Evolutionary conservation across 495 filamentous ascomycete genomes (phyloP).

Genomic region (Podospora pseudocomata): DNA sequence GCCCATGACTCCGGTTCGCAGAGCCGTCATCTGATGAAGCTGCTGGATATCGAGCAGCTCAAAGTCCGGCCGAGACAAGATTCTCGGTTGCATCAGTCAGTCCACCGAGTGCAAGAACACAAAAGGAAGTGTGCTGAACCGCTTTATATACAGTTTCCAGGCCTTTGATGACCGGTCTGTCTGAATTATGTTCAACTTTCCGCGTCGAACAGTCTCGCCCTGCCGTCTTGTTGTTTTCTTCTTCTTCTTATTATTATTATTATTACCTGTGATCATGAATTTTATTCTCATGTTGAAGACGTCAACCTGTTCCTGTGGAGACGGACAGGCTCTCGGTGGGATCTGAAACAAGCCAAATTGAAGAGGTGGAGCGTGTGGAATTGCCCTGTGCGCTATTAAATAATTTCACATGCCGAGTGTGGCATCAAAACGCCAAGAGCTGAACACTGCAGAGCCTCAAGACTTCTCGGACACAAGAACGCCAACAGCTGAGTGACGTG

Average conservation of each 20-base stretch:
- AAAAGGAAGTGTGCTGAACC: background rate
- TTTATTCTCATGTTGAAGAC: background rate
- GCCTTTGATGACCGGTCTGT: background rate
- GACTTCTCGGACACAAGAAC: background rate
- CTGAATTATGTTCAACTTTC: constrained; percentile 4
- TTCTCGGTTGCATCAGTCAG: background rate
- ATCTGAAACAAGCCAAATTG: constrained; percentile 22
- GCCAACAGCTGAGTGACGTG: too few relatives aligned
- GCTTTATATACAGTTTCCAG: background rate
- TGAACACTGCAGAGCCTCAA: constrained; percentile 22
- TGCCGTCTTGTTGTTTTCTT: constrained; percentile 10
- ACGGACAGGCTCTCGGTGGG: constrained; percentile 1
- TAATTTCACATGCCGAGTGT: constrained; percentile 18
- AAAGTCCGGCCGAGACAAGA: background rate
- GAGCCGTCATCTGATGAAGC: background rate
- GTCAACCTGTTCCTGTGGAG: background rate
- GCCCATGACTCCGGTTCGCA: constrained; percentile 8
- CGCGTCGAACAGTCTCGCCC: background rate
- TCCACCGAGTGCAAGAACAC: too few relatives aligned
- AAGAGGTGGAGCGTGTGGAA: background rate
- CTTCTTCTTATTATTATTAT: background rate
- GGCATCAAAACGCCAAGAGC: constrained; percentile 18
- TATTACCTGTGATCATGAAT: too few relatives aligned
- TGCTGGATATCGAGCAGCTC: background rate
- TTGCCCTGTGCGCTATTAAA: constrained; percentile 14